Percentiles rank a stretch among this genome's conserved stretches.
Conservation (phyloP, 495 filamentous ascomycete species). For the Friedmanniomyces simplex region DNA sequence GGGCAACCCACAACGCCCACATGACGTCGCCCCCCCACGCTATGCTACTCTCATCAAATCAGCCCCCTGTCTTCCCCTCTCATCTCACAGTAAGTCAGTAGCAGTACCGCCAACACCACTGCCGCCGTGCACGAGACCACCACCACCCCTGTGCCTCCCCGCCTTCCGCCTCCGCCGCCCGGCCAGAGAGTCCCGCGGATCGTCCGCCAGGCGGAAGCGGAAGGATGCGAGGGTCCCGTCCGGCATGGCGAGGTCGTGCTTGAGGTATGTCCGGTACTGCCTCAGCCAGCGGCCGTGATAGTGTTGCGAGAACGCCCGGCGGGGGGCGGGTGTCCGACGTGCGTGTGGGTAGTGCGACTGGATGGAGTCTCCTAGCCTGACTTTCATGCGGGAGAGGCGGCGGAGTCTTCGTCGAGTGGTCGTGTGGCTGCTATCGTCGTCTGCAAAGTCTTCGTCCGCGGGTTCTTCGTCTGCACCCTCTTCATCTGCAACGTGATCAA, state of each 20-base stretch:
- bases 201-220: neutral
- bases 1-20: too few relatives aligned
- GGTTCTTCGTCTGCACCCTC: neutral
- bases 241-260: neutral
- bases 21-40: too few relatives aligned
- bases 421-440: neutral
- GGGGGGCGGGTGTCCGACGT: neutral
- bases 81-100: too few relatives aligned
- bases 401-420: neutral
- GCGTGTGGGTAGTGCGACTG: neutral
- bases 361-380: neutral
- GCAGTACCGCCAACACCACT: too few relatives aligned
- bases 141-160: neutral
- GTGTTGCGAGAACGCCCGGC: too few relatives aligned
- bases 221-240: neutral
- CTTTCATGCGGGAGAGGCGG: neutral
- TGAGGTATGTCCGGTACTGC: neutral
- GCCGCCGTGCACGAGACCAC: neutral
- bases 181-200: neutral
- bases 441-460: neutral
- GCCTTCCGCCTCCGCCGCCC: neutral
- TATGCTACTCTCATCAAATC: too few relatives aligned
- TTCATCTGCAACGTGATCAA: neutral
- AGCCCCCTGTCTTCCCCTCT: too few relatives aligned
- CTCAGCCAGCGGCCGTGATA: neutral